phyloP scores from a whole-genome alignment of 2,329 filamentous ascomycete genomes.

The Grosmannia serpens region DNA sequence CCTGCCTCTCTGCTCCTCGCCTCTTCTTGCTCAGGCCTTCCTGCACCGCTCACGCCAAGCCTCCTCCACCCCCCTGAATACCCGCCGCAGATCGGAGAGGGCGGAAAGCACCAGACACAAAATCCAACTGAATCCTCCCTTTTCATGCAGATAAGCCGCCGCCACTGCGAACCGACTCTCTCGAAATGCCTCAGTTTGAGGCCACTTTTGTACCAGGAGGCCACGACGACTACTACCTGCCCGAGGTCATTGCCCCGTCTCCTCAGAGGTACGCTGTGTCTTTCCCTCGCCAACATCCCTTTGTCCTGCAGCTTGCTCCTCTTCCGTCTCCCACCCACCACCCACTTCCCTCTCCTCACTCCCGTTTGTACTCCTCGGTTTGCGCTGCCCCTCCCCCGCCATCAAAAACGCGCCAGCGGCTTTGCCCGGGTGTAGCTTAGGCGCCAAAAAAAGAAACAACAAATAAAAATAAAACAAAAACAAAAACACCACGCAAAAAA shows the following conservation, averaged over 20 bases:
- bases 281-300: neutral
- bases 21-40: too few relatives aligned
- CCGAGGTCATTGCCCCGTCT: constrained; percentile 42
- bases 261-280: constrained; percentile 35
- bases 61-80: too few relatives aligned
- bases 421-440: constrained; percentile 7
- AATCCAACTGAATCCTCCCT: constrained; percentile 3
- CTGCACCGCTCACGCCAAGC: neutral
- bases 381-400: constrained; percentile 8
- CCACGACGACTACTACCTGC: constrained; percentile 46
- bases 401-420: constrained; percentile 1
- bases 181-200: constrained; percentile 32
- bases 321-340: neutral
- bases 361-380: neutral
- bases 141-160: constrained; percentile 15
- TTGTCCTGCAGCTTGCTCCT: neutral
- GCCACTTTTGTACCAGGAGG: constrained; percentile 47
- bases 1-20: too few relatives aligned
- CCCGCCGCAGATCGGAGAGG: too few relatives aligned
- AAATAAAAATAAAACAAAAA: neutral
- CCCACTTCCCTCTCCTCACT: neutral
- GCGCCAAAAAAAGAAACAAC: constrained; percentile 4
- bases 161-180: constrained; percentile 16
- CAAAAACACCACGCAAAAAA: neutral
- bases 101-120: neutral